Evolutionary conservation across 176 grass and related monocot species (phyloP).

Genomic region (Pontederia crassipes): DNA sequence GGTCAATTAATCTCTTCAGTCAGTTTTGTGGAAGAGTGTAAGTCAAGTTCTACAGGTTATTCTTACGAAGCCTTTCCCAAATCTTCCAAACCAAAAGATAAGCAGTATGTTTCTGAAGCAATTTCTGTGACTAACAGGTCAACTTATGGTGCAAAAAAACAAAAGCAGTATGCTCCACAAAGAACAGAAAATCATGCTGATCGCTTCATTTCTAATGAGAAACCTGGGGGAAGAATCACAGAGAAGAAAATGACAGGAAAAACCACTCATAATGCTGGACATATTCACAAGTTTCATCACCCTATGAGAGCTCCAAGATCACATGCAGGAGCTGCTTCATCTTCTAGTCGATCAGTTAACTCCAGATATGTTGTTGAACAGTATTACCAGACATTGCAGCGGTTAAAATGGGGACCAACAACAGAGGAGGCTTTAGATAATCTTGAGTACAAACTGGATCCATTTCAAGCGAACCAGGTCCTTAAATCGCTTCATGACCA

Average conservation of each 20-base stretch:
- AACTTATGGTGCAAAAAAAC: slow-evolving; percentile 37
- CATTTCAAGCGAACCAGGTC: slow-evolving; percentile 88
- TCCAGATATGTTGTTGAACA: slow-evolving; percentile 55
- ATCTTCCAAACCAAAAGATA: slow-evolving; percentile 33
- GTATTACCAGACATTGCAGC: slow-evolving; percentile 76
- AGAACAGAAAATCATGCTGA: slow-evolving; percentile 36
- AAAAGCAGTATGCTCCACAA: slow-evolving; percentile 35
- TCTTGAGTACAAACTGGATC: slow-evolving; percentile 65
- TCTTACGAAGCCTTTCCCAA: slow-evolving; percentile 24
- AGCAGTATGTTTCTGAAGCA: slow-evolving; percentile 32
- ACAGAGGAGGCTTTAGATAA: slow-evolving; percentile 57
- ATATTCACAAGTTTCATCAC: slow-evolving; percentile 35
- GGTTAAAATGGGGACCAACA: slow-evolving; percentile 80
- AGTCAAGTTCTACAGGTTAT: slow-evolving; percentile 4
- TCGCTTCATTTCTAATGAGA: slow-evolving; percentile 33
- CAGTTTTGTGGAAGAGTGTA: background rate
- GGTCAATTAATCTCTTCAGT: slow-evolving; percentile 17
- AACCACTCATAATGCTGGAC: slow-evolving; percentile 20
- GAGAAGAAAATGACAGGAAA: slow-evolving; percentile 25
- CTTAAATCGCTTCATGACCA: slow-evolving; percentile 77
- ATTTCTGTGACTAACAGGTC: slow-evolving; percentile 31
- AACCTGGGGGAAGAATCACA: slow-evolving; percentile 28
- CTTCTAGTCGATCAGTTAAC: slow-evolving; percentile 44
- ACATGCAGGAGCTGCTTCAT: slow-evolving; percentile 34
- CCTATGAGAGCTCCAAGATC: slow-evolving; percentile 35